Evolutionary conservation across 2,329 filamentous ascomycete genomes (phyloP).

Genomic region (Setomelanomma holmii): DNA sequence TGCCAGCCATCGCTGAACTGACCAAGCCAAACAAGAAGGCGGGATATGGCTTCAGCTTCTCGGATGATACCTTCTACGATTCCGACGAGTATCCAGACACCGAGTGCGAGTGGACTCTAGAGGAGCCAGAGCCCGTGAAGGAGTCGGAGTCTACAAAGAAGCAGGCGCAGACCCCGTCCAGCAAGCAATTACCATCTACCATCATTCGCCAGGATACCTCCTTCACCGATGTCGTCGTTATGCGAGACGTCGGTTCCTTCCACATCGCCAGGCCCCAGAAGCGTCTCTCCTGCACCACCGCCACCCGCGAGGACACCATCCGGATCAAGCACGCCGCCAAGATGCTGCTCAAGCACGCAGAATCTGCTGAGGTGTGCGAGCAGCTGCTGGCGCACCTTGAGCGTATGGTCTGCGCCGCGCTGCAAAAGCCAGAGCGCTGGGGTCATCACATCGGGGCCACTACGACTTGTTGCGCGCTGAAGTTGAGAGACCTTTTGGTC

Average conservation of each 20-base stretch:
- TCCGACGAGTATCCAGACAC: slow-evolving; percentile 34
- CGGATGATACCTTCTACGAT: slow-evolving; percentile 3
- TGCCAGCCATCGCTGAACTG: neutral
- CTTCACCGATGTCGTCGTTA: slow-evolving; percentile 31
- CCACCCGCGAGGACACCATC: slow-evolving; percentile 28
- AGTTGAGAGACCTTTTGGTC: slow-evolving; percentile 25
- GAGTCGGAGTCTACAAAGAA: neutral
- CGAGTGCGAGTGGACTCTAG: slow-evolving; percentile 22
- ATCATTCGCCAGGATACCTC: slow-evolving; percentile 13
- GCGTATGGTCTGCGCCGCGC: slow-evolving; percentile 24
- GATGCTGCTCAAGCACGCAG: slow-evolving; percentile 22
- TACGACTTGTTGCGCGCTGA: slow-evolving; percentile 16
- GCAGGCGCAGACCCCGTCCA: neutral
- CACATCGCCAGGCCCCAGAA: slow-evolving; percentile 24
- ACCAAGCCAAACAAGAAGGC: neutral
- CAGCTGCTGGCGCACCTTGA: slow-evolving; percentile 27
- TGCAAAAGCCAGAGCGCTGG: slow-evolving; percentile 1
- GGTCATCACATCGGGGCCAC: neutral
- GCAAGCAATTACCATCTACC: neutral
- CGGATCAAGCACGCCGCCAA: slow-evolving; percentile 23
- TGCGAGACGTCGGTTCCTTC: slow-evolving; percentile 27
- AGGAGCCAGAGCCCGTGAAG: slow-evolving; percentile 12
- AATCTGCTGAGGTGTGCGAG: slow-evolving; percentile 25
- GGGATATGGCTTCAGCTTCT: neutral
- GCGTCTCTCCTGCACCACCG: slow-evolving; percentile 29